Percentiles rank a stretch among this genome's conserved stretches.
phyloP scores from a whole-genome alignment of 2,329 filamentous ascomycete species.

The Talaromyces piceae region DNA sequence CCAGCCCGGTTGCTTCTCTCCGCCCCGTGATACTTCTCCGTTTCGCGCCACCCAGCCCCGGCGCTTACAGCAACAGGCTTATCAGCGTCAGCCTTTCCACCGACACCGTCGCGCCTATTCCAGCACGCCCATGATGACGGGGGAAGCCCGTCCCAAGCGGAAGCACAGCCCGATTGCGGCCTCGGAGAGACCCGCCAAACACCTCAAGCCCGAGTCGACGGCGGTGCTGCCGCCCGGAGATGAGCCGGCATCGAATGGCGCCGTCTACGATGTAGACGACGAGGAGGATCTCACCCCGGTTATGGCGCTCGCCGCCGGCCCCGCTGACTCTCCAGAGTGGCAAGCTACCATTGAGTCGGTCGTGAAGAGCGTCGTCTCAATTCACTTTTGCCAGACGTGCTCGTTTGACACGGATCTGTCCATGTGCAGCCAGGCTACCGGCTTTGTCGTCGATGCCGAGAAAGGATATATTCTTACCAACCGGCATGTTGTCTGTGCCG shows the following conservation, averaged over 20 bases:
- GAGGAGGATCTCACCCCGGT: constrained; percentile 40
- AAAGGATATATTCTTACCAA: constrained; percentile 84
- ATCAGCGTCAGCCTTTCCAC: constrained; percentile 4
- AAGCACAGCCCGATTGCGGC: constrained; percentile 47
- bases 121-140: constrained; percentile 36
- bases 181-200: constrained; percentile 48
- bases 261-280: constrained; percentile 38
- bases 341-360: constrained; percentile 92
- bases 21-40: background rate
- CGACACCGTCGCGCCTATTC: constrained; percentile 6
- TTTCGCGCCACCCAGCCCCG: background rate
- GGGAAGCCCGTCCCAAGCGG: constrained; percentile 45
- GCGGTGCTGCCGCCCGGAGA: constrained; percentile 33
- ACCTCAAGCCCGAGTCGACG: constrained; percentile 44
- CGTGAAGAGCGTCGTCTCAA: constrained; percentile 93
- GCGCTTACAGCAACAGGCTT: constrained; percentile 7
- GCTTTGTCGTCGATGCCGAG: constrained; percentile 94
- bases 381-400: constrained; percentile 96
- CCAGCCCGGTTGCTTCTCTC: background rate
- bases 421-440: constrained; percentile 89
- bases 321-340: constrained; percentile 74
- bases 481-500: constrained; percentile 86
- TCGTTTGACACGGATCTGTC: constrained; percentile 97
- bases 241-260: constrained; percentile 36
- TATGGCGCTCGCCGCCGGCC: constrained; percentile 40